Base-by-base conservation (phyloP, 495 filamentous ascomycete species). In the Neurospora discreta region DNA sequence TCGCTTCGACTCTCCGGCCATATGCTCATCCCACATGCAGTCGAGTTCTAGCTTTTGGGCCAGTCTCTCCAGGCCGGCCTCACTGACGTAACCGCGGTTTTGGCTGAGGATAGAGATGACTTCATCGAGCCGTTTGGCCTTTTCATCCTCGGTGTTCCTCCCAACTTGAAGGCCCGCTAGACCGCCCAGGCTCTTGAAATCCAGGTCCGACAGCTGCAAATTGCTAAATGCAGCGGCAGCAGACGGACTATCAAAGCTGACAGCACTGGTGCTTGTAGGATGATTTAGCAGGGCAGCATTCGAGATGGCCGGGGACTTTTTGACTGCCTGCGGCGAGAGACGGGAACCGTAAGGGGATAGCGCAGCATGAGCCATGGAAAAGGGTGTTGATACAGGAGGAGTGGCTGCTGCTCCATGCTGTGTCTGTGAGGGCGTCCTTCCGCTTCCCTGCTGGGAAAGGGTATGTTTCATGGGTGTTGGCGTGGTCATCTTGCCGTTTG, bases 1-100 rank as follows among this genome's bases (percentile, higher is more conserved):
- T 71, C 88, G 81, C 52, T 80, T 84, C 20, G 79, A 81, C 7
- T 79, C 81, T 44, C 75, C 74, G 9, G 79, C 80, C 70, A 83
- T 83, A 6, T 83, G 81, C 18, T 87, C 85, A 74, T 92, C 90
- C 88, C 90, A 91, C 39, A 92, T 82, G 68, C 85, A 89, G 70
- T 95, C 93, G 39, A 98, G 75, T 18, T 83, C 93, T 71, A 91
- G 86, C 30, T 91, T 84, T 74, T 87, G 85, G 7, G 89, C 91
- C 41, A 97, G 75, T 52, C 92, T 85, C 80, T 95, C 92, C 46
- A 98, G 84, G 0, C 92, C 93, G 58, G 93, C 90, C 69, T 94
- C 89, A 69, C 92, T 92, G 40, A 99, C 92, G 18, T 89, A 74
- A 20, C 85, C 83, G 71, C 85, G 83, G 70, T 75, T 83, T 30